phyloP scores from a whole-genome alignment of 2,329 filamentous ascomycete genomes.

The Sporothrix sp. region DNA sequence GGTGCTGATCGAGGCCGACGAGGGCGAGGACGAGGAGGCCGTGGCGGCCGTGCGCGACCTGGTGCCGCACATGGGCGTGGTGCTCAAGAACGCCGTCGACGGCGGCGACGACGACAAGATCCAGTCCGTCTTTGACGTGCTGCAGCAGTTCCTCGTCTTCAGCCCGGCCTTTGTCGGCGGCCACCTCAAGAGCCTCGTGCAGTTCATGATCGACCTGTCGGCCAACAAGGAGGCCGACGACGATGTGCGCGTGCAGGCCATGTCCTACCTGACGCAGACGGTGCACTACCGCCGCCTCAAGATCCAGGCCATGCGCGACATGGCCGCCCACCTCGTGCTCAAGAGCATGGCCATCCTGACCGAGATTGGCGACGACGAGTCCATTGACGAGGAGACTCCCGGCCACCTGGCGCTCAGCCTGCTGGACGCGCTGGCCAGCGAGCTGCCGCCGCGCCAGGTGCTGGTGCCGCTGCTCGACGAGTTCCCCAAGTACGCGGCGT shows the following conservation, averaged over 20 bases:
- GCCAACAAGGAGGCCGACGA: conserved; percentile 68
- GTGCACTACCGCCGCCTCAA: conserved; percentile 91
- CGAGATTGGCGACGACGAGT: conserved; percentile 70
- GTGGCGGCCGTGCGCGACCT: conserved; percentile 68
- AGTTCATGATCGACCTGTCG: conserved; percentile 87
- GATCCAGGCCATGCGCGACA: conserved; percentile 74
- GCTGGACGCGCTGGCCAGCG: conserved; percentile 79
- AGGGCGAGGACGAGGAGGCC: conserved; percentile 69
- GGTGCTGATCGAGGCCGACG: conserved; percentile 78
- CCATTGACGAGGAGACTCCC: conserved; percentile 79
- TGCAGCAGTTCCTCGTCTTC: conserved; percentile 88
- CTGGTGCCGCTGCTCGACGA: conserved; percentile 85
- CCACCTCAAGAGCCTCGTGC: conserved; percentile 81
- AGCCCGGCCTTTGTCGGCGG: conserved; percentile 73
- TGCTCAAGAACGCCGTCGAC: conserved; percentile 76
- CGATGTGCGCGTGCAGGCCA: conserved; percentile 78
- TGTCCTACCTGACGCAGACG: conserved; percentile 88
- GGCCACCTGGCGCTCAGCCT: conserved; percentile 76
- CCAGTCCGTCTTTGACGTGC: conserved; percentile 88
- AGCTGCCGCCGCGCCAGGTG: conserved; percentile 85
- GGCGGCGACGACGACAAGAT: conserved; percentile 75
- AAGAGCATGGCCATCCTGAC: conserved; percentile 84
- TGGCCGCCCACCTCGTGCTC: conserved; percentile 78
- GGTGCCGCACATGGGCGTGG: conserved; percentile 78
- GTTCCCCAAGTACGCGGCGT: conserved; percentile 71